Evolutionary conservation across 495 filamentous ascomycete species (phyloP), one percentile per base, ranked within the genome.

Genomic region (Saxophila tyrrhenica): DNA sequence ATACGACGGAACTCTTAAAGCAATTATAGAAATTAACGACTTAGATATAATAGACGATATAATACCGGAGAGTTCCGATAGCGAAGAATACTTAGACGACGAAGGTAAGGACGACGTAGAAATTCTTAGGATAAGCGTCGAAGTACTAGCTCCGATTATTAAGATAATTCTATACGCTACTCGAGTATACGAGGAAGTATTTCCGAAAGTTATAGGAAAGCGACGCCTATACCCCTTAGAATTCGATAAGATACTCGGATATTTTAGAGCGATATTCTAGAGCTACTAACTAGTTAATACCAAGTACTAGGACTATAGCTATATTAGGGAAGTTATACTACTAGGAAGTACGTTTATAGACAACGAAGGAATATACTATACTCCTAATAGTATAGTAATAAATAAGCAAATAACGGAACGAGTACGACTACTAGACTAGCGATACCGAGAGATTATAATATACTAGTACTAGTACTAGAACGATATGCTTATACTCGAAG

Each of bases 161-260:
- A 49, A 25, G 19, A 49, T 49, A 19, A 17, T 52, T 35, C 32
- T 52, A 29, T 25, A 52, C 38, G 10, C 42, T 13, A 25, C 29
- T 17, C 3, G 38, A 17, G 10, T 10, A 43, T 43, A 19, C 38
- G 17, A 41, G 42, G 50, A 52, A 52, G 22, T 52, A 23, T 52
- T 52, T 25, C 50, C 35, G 23, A 41, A 52, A 22, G 32, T 52
- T 10, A 3, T 16, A 43, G 50, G 50, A 13, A 52, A 52, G 42
- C 38, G 38, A 52, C 50, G 50, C 17, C 50, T 52, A 25, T 8
- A 52, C 32, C 13, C 38, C 16, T 23, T 8, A 2, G 20, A 52
- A 23, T 41, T 52, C 50, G 50, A 52, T 2, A 2, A 20, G 11
- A 52, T 41, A 10, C 32, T 41, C 17, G 2, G 1, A 24, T 15